Conservation (phyloP, 1,139 yeast genomes). For the Casaregolazyma lundiana region DNA sequence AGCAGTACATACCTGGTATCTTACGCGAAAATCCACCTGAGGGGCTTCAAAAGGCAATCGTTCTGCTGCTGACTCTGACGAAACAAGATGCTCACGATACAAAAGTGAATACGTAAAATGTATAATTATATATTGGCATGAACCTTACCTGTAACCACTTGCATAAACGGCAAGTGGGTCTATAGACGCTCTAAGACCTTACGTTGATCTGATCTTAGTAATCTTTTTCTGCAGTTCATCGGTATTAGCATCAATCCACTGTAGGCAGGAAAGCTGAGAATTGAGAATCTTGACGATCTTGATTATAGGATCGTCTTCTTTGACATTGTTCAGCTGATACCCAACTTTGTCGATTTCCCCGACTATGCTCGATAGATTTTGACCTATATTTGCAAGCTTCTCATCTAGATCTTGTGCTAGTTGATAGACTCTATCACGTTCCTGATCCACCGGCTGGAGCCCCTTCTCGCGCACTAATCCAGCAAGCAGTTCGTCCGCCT, state of each 20-base stretch:
- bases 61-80: slow-evolving; percentile 54
- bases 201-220: slow-evolving; percentile 30
- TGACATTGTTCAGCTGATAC: slow-evolving; percentile 66
- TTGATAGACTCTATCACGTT: slow-evolving; percentile 84
- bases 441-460: slow-evolving; percentile 59
- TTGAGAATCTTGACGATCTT: slow-evolving; percentile 74
- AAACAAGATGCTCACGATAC: slow-evolving; percentile 14
- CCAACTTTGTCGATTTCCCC: slow-evolving; percentile 84
- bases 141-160: no score
- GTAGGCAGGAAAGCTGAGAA: slow-evolving; percentile 83
- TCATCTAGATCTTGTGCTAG: slow-evolving; percentile 84
- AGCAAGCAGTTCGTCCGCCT: slow-evolving; percentile 52
- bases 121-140: no score
- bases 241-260: slow-evolving; percentile 77
- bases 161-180: no score
- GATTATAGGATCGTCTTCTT: slow-evolving; percentile 48
- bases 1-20: slow-evolving; percentile 58
- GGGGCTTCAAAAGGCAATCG: slow-evolving; percentile 49
- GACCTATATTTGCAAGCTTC: slow-evolving; percentile 70
- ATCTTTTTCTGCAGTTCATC: slow-evolving; percentile 63
- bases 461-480: slow-evolving; percentile 35
- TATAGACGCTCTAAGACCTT: no score
- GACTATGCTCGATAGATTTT: slow-evolving; percentile 69
- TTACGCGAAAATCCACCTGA: slow-evolving; percentile 57
- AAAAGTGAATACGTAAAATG: background rate